Evolutionary conservation across 148 eudicot genomes (phyloP), one percentile per base, ranked within the genome.

Genomic region (Fallopia convolvulus): DNA sequence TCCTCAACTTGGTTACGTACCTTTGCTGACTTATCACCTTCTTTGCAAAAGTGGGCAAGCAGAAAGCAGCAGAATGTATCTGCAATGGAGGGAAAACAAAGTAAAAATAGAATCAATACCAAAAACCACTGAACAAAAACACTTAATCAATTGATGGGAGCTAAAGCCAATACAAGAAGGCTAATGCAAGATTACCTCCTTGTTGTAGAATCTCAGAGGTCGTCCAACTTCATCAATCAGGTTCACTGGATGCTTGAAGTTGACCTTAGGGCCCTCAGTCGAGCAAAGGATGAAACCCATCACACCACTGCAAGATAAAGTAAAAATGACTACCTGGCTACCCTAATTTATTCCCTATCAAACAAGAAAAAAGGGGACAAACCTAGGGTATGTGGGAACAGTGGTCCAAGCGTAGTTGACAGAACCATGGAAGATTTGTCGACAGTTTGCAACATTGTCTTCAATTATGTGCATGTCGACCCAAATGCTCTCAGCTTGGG

Each of bases 341-440:
- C 1, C n/a, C n/a, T n/a, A n/a, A n/a, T n/a, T n/a, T n/a, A n/a
- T n/a, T n/a, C n/a, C n/a, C n/a, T n/a, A n/a, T n/a, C n/a, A n/a
- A n/a, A n/a, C n/a, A n/a, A n/a, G n/a, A n/a, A n/a, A n/a, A n/a
- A n/a, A 15, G 20, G 40, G 63, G 12, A 23, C 74, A 74, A 81
- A 79, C 99, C 99, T 95, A 7, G 99, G 99, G 80, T 95, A 95
- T 17, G 99, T 95, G 56, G 99, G 99, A 77, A 95, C 99, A 0
- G 99, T 91, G 18, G 99, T 95, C 99, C 99, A 95, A n/a, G 97
- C 99, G 80, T 95, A 95, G 79, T 91, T 95, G 84, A 95, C 97
- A 41, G 99, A 92, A 76, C 99, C 99, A 82, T 72, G 46, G 75
- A 72, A 72, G 75, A 72, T 72, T 55, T 72, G 75, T n/a, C 75